These are phyloP conservation scores for Phaeotremella skinneri DNA, from an alignment of 768 basidiomycete species.

Conservation along the genomic window DNA sequence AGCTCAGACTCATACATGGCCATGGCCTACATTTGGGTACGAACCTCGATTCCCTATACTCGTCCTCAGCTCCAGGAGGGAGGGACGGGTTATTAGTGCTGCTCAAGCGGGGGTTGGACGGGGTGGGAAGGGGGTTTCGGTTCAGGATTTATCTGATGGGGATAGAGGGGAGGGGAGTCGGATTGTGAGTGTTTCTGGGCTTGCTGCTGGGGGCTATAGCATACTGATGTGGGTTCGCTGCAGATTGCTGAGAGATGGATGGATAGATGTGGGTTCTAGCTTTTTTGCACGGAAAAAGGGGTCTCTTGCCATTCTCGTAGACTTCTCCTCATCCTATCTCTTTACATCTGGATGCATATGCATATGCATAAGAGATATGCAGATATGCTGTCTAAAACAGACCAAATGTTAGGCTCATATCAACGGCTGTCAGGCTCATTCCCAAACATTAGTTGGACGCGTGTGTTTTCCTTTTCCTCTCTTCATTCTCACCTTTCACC, in stretches of 20 bases:
- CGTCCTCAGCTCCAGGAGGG: constrained; percentile 50
- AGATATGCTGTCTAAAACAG: no score
- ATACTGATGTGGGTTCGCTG: constrained; percentile 7
- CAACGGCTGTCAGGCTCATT: background rate
- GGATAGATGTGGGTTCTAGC: constrained; percentile 29
- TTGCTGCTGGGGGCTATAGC: background rate
- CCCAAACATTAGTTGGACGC: constrained; percentile 11
- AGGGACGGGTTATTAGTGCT: constrained; percentile 56
- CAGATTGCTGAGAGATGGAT: constrained; percentile 31
- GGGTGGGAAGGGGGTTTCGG: constrained; percentile 50
- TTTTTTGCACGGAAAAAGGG: background rate
- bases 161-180: constrained; percentile 31
- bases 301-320: no score
- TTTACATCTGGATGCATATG: background rate
- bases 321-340: background rate
- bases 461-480: constrained; percentile 11
- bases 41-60: constrained; percentile 46
- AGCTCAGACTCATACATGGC: constrained; percentile 3
- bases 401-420: no score
- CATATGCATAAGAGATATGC: background rate
- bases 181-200: constrained; percentile 21
- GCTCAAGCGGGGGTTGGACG: constrained; percentile 52
- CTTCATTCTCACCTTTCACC: background rate
- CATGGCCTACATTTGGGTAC: constrained; percentile 23
- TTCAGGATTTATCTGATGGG: constrained; percentile 53